phyloP scores from a whole-genome alignment of 2,329 filamentous ascomycete genomes.

The Tothia fuscella region DNA sequence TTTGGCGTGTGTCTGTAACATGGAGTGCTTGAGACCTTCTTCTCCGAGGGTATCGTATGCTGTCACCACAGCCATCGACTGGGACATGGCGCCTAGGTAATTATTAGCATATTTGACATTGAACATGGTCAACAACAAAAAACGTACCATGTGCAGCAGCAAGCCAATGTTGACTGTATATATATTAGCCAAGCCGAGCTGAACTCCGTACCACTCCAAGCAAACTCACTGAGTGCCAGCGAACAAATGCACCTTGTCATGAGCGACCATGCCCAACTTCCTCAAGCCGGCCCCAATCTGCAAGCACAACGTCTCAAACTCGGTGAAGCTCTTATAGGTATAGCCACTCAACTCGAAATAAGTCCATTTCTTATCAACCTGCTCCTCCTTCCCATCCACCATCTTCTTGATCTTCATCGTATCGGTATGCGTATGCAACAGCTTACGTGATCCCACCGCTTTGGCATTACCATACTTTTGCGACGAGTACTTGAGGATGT shows the following conservation, averaged over 20 bases:
- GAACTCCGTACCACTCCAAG: constrained; percentile 1
- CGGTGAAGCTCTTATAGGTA: constrained; percentile 63
- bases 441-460: constrained; percentile 52
- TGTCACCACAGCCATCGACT: constrained; percentile 85
- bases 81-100: constrained; percentile 50
- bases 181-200: constrained; percentile 2
- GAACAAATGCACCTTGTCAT: constrained; percentile 67
- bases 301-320: constrained; percentile 61
- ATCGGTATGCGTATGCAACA: constrained; percentile 70
- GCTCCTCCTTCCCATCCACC: constrained; percentile 63
- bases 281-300: constrained; percentile 62
- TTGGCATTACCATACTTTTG: constrained; percentile 41
- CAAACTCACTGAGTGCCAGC: constrained; percentile 54
- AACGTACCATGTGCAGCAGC: constrained; percentile 58
- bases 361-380: constrained; percentile 84
- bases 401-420: constrained; percentile 84
- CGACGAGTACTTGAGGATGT: constrained; percentile 61
- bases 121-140: not conserved
- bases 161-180: constrained; percentile 64
- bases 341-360: constrained; percentile 76
- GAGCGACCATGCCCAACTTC: constrained; percentile 56
- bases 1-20: constrained; percentile 66
- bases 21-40: constrained; percentile 72
- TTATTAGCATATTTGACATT: constrained; percentile 5
- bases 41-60: constrained; percentile 88